These are phyloP conservation scores for Leccinum longicurvipes DNA, from an alignment of 768 basidiomycete genomes.

Conservation along the genomic window DNA sequence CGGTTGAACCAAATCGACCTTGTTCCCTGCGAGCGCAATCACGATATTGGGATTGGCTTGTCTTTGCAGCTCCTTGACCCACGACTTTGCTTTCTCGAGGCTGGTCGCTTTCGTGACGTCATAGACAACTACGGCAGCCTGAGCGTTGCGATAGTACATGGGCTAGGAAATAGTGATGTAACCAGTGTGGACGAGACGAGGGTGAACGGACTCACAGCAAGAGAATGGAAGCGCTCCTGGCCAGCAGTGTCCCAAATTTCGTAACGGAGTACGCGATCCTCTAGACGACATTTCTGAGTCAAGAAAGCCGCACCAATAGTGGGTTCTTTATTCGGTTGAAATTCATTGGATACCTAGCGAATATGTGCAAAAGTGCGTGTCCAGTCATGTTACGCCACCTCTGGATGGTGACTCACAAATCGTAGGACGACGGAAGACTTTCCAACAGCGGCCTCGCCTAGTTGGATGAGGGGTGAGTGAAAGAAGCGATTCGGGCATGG, in stretches of 20 bases:
- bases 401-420: constrained; percentile 61
- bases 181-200: constrained; percentile 5
- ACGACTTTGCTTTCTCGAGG: constrained; percentile 97
- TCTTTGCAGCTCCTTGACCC: constrained; percentile 98
- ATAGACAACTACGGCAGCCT: constrained; percentile 97
- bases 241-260: constrained; percentile 98
- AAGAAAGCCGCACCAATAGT: constrained; percentile 97
- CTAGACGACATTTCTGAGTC: constrained; percentile 92
- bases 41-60: constrained; percentile 99
- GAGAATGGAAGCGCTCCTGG: constrained; percentile 96
- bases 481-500: neutral
- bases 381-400: constrained; percentile 7
- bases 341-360: constrained; percentile 87
- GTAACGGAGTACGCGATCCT: constrained; percentile 89
- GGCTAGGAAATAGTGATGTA: constrained; percentile 48
- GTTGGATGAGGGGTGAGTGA: neutral
- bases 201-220: constrained; percentile 61
- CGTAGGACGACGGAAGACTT: constrained; percentile 98
- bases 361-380: neutral
- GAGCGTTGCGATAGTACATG: constrained; percentile 99
- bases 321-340: constrained; percentile 98
- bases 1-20: constrained; percentile 83
- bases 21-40: constrained; percentile 97
- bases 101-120: constrained; percentile 95
- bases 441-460: constrained; percentile 97